A percentile compares a stretch with the other conserved stretches of the same genome.
These are phyloP conservation scores for Epichloe bromicola DNA, from an alignment of 2,329 filamentous ascomycete genomes.

Conservation along the genomic window DNA sequence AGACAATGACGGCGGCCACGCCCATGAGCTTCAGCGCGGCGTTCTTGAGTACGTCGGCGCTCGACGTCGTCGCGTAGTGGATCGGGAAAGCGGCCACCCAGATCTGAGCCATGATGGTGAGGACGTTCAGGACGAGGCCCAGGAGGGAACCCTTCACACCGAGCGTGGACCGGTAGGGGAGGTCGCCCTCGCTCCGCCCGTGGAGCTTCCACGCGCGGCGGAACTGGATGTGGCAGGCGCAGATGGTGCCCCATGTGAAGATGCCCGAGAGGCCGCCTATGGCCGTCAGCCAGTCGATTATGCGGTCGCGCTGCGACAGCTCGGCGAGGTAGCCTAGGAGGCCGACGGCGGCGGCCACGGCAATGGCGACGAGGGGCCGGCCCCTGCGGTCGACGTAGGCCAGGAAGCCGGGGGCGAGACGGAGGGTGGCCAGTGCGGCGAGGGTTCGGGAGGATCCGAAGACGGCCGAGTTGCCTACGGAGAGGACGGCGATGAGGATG, in stretches of 20 bases:
- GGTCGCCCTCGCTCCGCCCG: not conserved
- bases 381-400: slow-evolving; percentile 63
- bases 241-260: slow-evolving; percentile 67
- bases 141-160: slow-evolving; percentile 1
- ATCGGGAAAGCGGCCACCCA: slow-evolving; percentile 1
- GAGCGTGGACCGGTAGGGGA: not conserved
- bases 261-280: slow-evolving; percentile 56
- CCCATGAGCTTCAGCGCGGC: not conserved
- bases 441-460: slow-evolving; percentile 82
- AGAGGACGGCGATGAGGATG: slow-evolving; percentile 34
- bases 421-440: slow-evolving; percentile 67
- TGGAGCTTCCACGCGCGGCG: slow-evolving; percentile 23
- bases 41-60: not conserved
- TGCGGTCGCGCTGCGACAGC: slow-evolving; percentile 39
- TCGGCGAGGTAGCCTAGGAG: slow-evolving; percentile 59
- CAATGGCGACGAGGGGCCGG: slow-evolving; percentile 57
- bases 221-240: slow-evolving; percentile 72
- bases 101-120: not conserved
- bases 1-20: not conserved
- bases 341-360: slow-evolving; percentile 49
- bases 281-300: slow-evolving; percentile 68
- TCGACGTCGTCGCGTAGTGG: not conserved
- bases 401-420: slow-evolving; percentile 35
- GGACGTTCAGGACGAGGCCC: not conserved
- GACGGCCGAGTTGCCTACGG: slow-evolving; percentile 70